These are phyloP conservation scores for Themeda triandra DNA, from an alignment of 176 grass and related monocot genomes.

Conservation along the genomic window DNA sequence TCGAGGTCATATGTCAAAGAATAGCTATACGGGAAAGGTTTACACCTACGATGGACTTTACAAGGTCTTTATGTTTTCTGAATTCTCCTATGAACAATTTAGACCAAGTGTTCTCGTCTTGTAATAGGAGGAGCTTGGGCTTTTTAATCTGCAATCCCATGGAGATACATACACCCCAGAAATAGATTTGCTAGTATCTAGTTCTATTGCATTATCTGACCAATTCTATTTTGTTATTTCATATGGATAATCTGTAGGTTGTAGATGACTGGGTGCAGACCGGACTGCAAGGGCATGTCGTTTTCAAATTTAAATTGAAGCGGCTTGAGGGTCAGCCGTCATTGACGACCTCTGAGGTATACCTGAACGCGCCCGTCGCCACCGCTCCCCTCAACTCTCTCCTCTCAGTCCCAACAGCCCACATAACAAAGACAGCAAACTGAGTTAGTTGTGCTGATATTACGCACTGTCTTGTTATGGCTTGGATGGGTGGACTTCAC, in stretches of 20 bases:
- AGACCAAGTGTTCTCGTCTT: not conserved
- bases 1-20: conserved; percentile 56
- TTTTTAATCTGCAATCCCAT: not conserved
- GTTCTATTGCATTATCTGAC: not conserved
- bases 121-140: not conserved
- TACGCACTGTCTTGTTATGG: not conserved
- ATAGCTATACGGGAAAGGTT: conserved; percentile 76
- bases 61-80: conserved; percentile 47
- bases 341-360: conserved; percentile 77
- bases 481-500: not conserved
- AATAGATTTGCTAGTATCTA: not conserved
- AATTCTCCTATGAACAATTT: not conserved
- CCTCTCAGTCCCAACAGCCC: too few species aligned
- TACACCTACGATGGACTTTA: conserved; percentile 94
- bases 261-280: conserved; percentile 65
- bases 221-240: not conserved
- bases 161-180: not conserved
- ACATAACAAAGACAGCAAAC: not conserved
- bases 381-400: too few species aligned
- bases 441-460: not conserved
- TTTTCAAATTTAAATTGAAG: conserved; percentile 82
- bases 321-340: conserved; percentile 72
- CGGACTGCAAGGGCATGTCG: conserved; percentile 57
- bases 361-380: too few species aligned
- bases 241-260: conserved; percentile 46